These are phyloP conservation scores for Incumbomyces delicatus DNA, from an alignment of 2,329 filamentous ascomycete genomes.

Conservation along the genomic window DNA sequence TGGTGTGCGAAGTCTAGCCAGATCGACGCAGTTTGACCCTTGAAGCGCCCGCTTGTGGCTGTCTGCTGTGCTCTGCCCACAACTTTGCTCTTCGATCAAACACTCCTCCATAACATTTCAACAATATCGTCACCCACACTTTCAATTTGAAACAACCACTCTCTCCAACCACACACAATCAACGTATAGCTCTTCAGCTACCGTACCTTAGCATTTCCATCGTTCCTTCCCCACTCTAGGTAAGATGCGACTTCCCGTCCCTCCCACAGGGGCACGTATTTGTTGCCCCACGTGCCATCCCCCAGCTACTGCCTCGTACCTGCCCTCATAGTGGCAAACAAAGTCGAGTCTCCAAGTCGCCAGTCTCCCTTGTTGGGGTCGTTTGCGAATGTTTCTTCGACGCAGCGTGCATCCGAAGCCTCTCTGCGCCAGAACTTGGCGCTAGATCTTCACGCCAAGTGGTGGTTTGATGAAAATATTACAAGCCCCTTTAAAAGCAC, in stretches of 20 bases:
- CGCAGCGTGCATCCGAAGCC: too few species aligned
- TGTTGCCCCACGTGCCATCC: conserved; percentile 5
- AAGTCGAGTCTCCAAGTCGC: too few species aligned
- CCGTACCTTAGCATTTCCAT: not conserved
- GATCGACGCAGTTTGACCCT: conserved; percentile 4
- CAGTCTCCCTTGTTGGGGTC: too few species aligned
- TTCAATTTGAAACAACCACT: not conserved
- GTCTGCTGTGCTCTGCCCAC: conserved; percentile 2
- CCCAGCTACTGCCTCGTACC: conserved; percentile 3
- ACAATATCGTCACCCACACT: not conserved
- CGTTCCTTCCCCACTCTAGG: conserved; percentile 5
- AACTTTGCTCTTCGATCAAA: conserved; percentile 9
- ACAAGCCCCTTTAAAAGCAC: not conserved
- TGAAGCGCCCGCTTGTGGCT: conserved; percentile 2
- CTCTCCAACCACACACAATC: not conserved
- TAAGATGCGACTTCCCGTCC: conserved; percentile 7
- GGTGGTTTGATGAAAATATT: not conserved
- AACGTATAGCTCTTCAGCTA: conserved; percentile 4
- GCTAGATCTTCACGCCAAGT: not conserved
- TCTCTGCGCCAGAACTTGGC: not conserved
- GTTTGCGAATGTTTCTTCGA: too few species aligned
- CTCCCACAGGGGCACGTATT: conserved; percentile 2
- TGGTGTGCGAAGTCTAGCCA: not conserved
- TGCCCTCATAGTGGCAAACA: not conserved
- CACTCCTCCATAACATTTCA: not conserved